Evolutionary conservation across 768 basidiomycete genomes (phyloP).

Genomic region (Tephrocybe sp.): DNA sequence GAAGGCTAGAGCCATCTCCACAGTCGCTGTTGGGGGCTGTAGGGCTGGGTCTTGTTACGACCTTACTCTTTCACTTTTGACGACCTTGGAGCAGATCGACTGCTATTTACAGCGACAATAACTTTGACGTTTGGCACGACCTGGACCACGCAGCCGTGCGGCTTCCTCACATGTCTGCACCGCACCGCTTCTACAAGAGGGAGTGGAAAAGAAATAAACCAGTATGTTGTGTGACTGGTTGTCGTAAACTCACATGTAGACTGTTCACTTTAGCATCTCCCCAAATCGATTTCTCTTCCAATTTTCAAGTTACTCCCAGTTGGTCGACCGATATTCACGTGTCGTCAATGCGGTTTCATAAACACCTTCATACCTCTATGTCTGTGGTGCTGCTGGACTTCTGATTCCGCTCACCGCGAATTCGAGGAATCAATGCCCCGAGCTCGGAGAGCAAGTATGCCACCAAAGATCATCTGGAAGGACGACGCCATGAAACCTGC

Average conservation of each 20-base stretch:
- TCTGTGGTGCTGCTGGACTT: slow-evolving; percentile 52
- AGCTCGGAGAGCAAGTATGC: slow-evolving; percentile 32
- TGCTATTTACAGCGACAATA: too few species aligned
- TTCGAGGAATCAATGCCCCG: slow-evolving; percentile 40
- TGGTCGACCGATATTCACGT: slow-evolving; percentile 44
- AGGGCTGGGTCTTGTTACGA: background rate
- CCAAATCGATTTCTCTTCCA: slow-evolving; percentile 47
- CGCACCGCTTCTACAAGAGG: slow-evolving; percentile 35
- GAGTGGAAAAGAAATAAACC: slow-evolving; percentile 45
- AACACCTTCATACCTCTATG: slow-evolving; percentile 50
- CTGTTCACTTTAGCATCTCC: slow-evolving; percentile 34
- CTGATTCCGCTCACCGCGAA: slow-evolving; percentile 35
- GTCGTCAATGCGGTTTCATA: slow-evolving; percentile 44
- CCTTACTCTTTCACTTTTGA: background rate
- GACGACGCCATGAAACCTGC: background rate
- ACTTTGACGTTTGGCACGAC: slow-evolving; percentile 3
- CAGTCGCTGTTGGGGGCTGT: background rate
- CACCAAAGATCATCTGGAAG: slow-evolving; percentile 22
- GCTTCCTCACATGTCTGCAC: background rate
- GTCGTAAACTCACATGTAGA: slow-evolving; percentile 11
- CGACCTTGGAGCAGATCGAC: background rate
- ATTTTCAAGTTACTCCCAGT: slow-evolving; percentile 38
- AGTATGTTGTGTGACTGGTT: slow-evolving; percentile 20
- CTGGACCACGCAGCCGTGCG: background rate
- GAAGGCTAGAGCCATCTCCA: background rate